Conservation (phyloP, 139 green algal species). For the Mychonastes homosphaera region DNA sequence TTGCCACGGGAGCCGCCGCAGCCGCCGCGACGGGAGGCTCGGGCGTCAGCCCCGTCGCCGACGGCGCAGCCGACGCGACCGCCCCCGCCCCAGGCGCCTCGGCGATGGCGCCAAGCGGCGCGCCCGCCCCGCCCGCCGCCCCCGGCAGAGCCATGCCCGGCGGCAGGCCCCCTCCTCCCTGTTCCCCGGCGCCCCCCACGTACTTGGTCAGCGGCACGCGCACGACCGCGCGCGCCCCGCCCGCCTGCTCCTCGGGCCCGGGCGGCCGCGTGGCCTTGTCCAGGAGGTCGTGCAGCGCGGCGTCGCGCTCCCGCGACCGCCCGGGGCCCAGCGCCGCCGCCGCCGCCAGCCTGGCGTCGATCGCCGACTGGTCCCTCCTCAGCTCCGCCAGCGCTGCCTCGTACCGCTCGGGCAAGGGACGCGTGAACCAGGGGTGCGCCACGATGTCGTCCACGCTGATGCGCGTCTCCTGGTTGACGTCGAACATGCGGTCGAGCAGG, state of each 20-base stretch:
- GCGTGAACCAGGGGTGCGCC: constrained; percentile 39
- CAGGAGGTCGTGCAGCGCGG: constrained; percentile 19
- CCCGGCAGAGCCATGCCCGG: no score
- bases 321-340: constrained; percentile 20
- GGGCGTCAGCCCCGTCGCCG: no score
- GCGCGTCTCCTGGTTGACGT: constrained; percentile 42
- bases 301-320: constrained; percentile 33
- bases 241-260: neutral
- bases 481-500: constrained; percentile 50
- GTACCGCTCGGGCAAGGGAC: constrained; percentile 4
- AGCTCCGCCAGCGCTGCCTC: constrained; percentile 28
- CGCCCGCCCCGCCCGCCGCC: no score
- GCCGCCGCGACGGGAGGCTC: no score
- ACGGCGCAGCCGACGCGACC: no score
- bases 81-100: no score
- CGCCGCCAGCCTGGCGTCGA: constrained; percentile 20
- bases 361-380: constrained; percentile 25
- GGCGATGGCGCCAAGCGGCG: no score
- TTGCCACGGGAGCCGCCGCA: no score
- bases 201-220: constrained; percentile 12
- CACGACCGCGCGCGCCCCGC: no score
- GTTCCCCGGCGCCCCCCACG: no score
- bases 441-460: constrained; percentile 36
- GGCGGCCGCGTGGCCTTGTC: constrained; percentile 16
- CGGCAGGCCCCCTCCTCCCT: no score